phyloP scores from a whole-genome alignment of 177 flowering plant genomes.

The Vitis hybrid region DNA sequence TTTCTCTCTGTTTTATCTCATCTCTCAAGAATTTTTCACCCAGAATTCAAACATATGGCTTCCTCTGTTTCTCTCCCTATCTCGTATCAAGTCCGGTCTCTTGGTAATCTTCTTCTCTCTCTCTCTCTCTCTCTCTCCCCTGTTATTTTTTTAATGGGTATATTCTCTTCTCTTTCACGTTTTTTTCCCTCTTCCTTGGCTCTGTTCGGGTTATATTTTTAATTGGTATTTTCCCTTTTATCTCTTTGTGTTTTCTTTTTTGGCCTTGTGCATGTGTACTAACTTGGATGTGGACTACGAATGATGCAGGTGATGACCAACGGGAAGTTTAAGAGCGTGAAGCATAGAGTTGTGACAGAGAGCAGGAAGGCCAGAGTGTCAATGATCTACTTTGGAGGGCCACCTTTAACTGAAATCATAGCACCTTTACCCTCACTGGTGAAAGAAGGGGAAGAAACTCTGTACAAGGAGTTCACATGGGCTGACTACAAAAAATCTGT shows the following conservation, averaged over 20 bases:
- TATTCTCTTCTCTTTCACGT: not conserved
- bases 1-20: too few species aligned
- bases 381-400: constrained; percentile 82
- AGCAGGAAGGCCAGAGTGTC: constrained; percentile 57
- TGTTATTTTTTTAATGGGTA: not conserved
- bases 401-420: constrained; percentile 53
- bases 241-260: too few species aligned
- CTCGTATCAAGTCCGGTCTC: too few species aligned
- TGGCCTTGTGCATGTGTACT: not conserved
- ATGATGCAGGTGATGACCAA: constrained; percentile 80
- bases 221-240: too few species aligned
- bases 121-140: not conserved
- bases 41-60: too few species aligned
- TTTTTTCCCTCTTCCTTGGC: not conserved
- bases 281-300: not conserved
- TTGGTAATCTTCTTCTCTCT: too few species aligned
- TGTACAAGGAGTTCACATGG: constrained; percentile 79
- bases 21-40: too few species aligned
- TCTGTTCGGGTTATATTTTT: not conserved
- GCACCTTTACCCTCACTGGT: constrained; percentile 49
- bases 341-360: constrained; percentile 69
- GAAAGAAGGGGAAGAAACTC: constrained; percentile 53
- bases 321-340: constrained; percentile 76
- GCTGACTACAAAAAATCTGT: constrained; percentile 51
- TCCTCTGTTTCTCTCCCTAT: not conserved